phyloP scores from a whole-genome alignment of 1,284 basidiomycete genomes.

The Chalciporus sp. region DNA sequence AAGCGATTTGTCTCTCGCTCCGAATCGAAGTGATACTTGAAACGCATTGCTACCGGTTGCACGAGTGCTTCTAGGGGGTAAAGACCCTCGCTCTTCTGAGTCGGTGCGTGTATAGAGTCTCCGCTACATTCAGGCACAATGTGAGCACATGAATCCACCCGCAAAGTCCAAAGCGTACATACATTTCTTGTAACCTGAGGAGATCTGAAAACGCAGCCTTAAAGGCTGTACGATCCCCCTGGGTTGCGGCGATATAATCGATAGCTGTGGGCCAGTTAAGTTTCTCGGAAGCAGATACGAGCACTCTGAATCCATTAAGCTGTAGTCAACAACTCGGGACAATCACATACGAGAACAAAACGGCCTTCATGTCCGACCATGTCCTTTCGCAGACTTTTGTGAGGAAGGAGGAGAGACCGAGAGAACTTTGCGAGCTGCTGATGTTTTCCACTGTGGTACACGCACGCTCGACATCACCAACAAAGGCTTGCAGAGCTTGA shows the following conservation, averaged over 20 bases:
- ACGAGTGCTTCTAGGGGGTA: slow-evolving; percentile 87
- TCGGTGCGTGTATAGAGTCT: slow-evolving; percentile 37
- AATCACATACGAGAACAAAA: slow-evolving; percentile 61
- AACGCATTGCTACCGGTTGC: slow-evolving; percentile 82
- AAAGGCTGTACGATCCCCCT: slow-evolving; percentile 61
- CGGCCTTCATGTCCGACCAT: slow-evolving; percentile 73
- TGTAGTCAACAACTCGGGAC: background rate
- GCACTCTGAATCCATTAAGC: slow-evolving; percentile 43
- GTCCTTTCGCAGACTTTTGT: slow-evolving; percentile 63
- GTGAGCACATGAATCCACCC: slow-evolving; percentile 2
- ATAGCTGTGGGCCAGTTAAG: slow-evolving; percentile 82
- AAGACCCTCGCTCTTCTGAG: slow-evolving; percentile 51
- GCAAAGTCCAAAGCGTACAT: slow-evolving; percentile 34
- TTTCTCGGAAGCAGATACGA: slow-evolving; percentile 67
- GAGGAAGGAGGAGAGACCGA: slow-evolving; percentile 62
- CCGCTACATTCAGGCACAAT: slow-evolving; percentile 46
- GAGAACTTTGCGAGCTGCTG: slow-evolving; percentile 35
- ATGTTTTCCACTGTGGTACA: slow-evolving; percentile 49
- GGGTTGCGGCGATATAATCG: slow-evolving; percentile 55
- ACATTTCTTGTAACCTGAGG: slow-evolving; percentile 79
- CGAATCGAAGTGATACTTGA: slow-evolving; percentile 96
- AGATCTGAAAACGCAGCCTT: slow-evolving; percentile 76
- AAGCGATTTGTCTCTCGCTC: slow-evolving; percentile 85
- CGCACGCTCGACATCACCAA: slow-evolving; percentile 46
- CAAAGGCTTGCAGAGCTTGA: slow-evolving; percentile 61